Percentiles rank a stretch among this genome's conserved stretches.
Conservation (phyloP, 2,329 filamentous ascomycete species). For the Aphanocladium album region DNA sequence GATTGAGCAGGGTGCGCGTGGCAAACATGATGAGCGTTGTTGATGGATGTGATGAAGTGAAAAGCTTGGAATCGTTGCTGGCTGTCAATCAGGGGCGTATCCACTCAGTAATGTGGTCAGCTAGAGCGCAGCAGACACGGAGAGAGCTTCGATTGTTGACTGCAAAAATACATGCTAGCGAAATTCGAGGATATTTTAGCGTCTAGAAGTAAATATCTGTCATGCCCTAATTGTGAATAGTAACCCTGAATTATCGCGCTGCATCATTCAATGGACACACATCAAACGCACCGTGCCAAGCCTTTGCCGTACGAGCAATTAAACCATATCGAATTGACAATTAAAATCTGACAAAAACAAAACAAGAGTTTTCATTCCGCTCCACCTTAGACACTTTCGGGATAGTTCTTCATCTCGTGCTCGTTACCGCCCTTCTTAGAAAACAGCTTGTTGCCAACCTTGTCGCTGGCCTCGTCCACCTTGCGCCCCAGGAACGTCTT, state of each 20-base stretch:
- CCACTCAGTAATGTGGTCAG: background rate
- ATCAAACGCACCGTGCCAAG: too few species aligned
- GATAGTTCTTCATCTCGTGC: conserved; percentile 18
- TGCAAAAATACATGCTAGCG: background rate
- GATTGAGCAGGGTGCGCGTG: conserved; percentile 42
- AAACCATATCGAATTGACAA: background rate
- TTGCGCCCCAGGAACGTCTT: conserved; percentile 39
- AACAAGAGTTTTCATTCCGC: background rate
- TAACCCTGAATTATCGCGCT: background rate
- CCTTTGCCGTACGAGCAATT: background rate
- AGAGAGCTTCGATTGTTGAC: background rate
- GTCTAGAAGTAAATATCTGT: background rate
- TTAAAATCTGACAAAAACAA: background rate
- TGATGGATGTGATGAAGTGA: background rate
- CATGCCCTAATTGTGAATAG: too few species aligned
- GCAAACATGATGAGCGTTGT: conserved; percentile 40
- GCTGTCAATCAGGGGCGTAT: background rate
- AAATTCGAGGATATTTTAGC: background rate
- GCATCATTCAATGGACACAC: background rate
- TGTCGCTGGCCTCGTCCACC: conserved; percentile 33
- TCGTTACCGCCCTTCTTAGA: conserved; percentile 23
- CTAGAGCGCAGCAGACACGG: background rate
- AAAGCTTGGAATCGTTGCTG: too few species aligned
- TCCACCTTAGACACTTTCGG: conserved; percentile 24
- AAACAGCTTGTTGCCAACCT: conserved; percentile 34